phyloP scores from a whole-genome alignment of 1,139 yeast genomes.

The Pneumocystis sp. region DNA sequence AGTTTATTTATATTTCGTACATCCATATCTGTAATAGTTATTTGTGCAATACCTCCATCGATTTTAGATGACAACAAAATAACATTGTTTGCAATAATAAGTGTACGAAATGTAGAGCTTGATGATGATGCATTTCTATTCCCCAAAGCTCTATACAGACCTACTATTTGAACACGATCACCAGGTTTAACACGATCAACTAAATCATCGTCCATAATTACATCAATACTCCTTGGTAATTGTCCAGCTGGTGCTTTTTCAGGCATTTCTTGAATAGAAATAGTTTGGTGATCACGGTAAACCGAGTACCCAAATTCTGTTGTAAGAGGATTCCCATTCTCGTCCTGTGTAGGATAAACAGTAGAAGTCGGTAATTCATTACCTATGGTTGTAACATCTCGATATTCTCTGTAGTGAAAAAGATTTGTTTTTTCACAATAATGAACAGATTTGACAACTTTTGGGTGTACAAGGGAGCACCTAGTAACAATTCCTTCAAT shows the following conservation, averaged over 20 bases:
- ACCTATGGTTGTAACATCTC: constrained; percentile 62
- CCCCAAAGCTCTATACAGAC: constrained; percentile 85
- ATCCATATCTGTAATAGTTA: constrained; percentile 64
- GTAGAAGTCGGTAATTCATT: constrained; percentile 34
- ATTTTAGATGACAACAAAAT: constrained; percentile 73
- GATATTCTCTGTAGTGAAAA: constrained; percentile 81
- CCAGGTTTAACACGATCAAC: constrained; percentile 93
- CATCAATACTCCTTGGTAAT: constrained; percentile 82
- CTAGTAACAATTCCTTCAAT: constrained; percentile 93
- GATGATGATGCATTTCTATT: constrained; percentile 45
- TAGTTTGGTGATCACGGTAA: constrained; percentile 84
- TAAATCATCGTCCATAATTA: constrained; percentile 80
- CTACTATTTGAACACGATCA: constrained; percentile 86
- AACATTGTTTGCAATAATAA: constrained; percentile 73
- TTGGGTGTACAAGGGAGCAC: constrained; percentile 86
- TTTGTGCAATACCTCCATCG: constrained; percentile 67
- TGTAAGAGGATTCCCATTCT: constrained; percentile 70
- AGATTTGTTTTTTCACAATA: constrained; percentile 73
- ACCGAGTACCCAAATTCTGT: constrained; percentile 92
- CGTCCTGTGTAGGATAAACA: constrained; percentile 84
- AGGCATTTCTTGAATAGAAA: constrained; percentile 95
- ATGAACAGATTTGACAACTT: constrained; percentile 81
- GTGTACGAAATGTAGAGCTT: constrained; percentile 50
- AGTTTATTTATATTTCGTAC: constrained; percentile 74
- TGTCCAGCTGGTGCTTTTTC: constrained; percentile 98